Percentiles rank a stretch among this genome's conserved stretches.
phyloP scores from a whole-genome alignment of 805 yeast genomes.

The Starmera pachycereana region DNA sequence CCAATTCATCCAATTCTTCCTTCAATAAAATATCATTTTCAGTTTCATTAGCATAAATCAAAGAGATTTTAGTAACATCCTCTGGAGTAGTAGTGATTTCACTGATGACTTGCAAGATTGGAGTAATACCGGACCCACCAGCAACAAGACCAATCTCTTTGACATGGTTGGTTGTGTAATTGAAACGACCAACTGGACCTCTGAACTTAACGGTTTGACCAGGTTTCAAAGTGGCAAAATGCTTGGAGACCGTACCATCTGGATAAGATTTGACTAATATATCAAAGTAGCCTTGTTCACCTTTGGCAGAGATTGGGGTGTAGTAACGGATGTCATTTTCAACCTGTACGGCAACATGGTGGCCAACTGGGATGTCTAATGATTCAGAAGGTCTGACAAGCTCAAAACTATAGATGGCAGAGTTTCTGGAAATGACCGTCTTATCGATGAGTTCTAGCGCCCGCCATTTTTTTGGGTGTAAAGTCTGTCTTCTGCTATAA shows the following conservation, averaged over 20 bases:
- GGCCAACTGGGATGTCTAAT: slow-evolving; percentile 63
- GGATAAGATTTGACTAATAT: slow-evolving; percentile 67
- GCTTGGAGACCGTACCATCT: slow-evolving; percentile 58
- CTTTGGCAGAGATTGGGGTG: slow-evolving; percentile 64
- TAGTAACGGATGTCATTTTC: slow-evolving; percentile 47
- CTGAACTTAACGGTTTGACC: slow-evolving; percentile 62
- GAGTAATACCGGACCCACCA: slow-evolving; percentile 88
- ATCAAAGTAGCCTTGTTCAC: slow-evolving; percentile 67
- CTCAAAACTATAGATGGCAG: slow-evolving; percentile 66
- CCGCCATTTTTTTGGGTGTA: slow-evolving; percentile 46
- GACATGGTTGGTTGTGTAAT: slow-evolving; percentile 48
- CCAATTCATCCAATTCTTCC: slow-evolving; percentile 63
- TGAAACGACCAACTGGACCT: slow-evolving; percentile 73
- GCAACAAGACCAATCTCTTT: slow-evolving; percentile 61
- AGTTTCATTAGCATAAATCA: slow-evolving; percentile 67
- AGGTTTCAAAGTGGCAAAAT: slow-evolving; percentile 51
- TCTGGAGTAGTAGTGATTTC: slow-evolving; percentile 59
- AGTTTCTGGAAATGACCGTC: slow-evolving; percentile 59
- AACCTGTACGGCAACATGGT: slow-evolving; percentile 53
- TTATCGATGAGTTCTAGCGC: slow-evolving; percentile 63
- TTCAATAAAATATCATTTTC: slow-evolving; percentile 67
- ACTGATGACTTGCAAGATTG: slow-evolving; percentile 73
- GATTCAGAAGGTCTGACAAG: slow-evolving; percentile 50
- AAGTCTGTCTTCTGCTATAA: slow-evolving; percentile 29
- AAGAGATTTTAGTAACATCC: slow-evolving; percentile 48